Evolutionary conservation across 257 asterid species (phyloP), one percentile per base, ranked within the genome.

Genomic region (Datura wrightii): DNA sequence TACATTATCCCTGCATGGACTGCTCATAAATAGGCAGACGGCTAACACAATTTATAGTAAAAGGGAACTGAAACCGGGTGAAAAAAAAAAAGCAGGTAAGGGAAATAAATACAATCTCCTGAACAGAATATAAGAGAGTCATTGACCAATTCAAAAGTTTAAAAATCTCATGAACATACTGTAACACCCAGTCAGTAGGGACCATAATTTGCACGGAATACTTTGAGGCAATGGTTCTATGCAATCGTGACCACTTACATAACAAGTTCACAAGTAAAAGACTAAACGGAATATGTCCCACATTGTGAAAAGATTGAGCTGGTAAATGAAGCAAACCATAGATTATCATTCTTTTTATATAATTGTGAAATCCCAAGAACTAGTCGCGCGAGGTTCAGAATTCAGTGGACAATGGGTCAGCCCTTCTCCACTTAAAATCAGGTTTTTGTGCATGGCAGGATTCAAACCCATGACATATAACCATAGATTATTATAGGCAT

Each of bases 271-370:
- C 80, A 71, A 44, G 80, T 44, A 46, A 44, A 16, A n/a, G 18
- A n/a, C 41, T 2, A 67, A 67, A 72, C 0, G 34, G 55, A 70
- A 70, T 69, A 69, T 72, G n/a, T 72, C 41, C 41, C 58, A 72
- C 80, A 44, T 1, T 18, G 54, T 44, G 56, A 72, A 71, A 72
- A 72, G 5, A 72, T 70, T 44, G 56, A 72, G 80, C 58, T 72
- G 36, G 58, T n/a, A 42, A 69, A 44, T 71, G 18, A 71, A 71
- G 36, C 50, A 16, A 69, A 10, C 5, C 56, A 18, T 46, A 72
- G 58, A 0, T 72, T 34, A 65, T 11, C 18, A 2, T 18, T 16
- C 4, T 54, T 19, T 24, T 5, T 62, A 0, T 71, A n/a, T 10
- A 70, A 70, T 10, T 10, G 0, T 1, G 18, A 44, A n/a, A 42